phyloP scores from a whole-genome alignment of 106 monocot species.

The Triglochin maritima region DNA sequence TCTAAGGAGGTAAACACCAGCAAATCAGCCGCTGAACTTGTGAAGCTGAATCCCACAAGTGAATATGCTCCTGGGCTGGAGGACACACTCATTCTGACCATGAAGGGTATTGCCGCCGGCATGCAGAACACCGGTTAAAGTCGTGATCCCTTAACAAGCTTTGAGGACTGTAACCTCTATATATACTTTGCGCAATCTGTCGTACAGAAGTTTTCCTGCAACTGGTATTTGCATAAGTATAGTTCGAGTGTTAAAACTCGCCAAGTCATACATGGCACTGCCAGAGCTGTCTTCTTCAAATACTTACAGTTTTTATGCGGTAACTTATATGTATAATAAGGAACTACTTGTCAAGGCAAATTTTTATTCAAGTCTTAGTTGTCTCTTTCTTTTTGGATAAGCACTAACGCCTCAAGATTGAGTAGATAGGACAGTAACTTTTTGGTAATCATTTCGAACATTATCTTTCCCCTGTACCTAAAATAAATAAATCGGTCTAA shows the following conservation, averaged over 20 bases:
- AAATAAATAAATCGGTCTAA: no score
- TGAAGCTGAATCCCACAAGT: constrained; percentile 78
- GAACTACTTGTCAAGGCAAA: no score
- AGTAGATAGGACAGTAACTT: no score
- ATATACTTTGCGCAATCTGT: neutral
- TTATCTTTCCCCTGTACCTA: no score
- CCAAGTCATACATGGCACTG: neutral
- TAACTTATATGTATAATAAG: no score
- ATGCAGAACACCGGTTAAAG: constrained; percentile 82
- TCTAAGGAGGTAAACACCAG: constrained; percentile 30
- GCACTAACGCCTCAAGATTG: no score
- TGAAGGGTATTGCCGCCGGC: constrained; percentile 96
- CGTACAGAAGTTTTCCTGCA: neutral
- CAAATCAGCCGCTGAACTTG: constrained; percentile 57
- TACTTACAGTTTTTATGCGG: neutral
- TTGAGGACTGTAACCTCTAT: neutral
- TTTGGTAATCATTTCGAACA: no score
- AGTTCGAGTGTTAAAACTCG: neutral
- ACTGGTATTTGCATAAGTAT: neutral
- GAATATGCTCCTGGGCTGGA: constrained; percentile 85
- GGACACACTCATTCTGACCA: constrained; percentile 87
- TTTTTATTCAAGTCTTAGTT: no score
- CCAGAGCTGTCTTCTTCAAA: neutral
- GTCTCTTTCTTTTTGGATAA: no score
- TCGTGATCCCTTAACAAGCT: neutral